Conservation (phyloP, 2,329 filamentous ascomycete genomes). For the Aureobasidium sp. region DNA sequence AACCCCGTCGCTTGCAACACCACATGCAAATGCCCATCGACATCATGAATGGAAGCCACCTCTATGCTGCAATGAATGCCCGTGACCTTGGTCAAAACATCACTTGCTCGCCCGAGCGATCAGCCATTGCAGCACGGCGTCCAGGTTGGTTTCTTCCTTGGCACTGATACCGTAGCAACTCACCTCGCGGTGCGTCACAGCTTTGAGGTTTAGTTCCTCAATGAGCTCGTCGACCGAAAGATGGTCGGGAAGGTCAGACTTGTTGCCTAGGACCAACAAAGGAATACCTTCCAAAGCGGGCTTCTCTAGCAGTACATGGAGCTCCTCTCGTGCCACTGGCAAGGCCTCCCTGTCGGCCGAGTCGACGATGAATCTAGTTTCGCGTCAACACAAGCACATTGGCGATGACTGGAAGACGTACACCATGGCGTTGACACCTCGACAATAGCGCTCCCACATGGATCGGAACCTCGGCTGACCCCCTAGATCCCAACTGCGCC, state of each 20-base stretch:
- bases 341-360: slow-evolving; percentile 79
- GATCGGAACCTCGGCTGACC: slow-evolving; percentile 93
- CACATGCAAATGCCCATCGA: slow-evolving; percentile 7
- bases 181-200: slow-evolving; percentile 84
- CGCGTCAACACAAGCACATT: slow-evolving; percentile 8
- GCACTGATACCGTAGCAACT: slow-evolving; percentile 98
- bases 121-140: slow-evolving; percentile 93
- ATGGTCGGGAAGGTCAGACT: slow-evolving; percentile 88
- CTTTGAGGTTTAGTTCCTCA: slow-evolving; percentile 82
- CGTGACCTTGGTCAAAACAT: background rate
- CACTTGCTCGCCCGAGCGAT: slow-evolving; percentile 78
- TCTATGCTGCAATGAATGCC: background rate
- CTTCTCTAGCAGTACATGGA: slow-evolving; percentile 82
- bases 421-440: slow-evolving; percentile 94
- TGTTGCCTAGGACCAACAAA: slow-evolving; percentile 90
- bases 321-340: slow-evolving; percentile 78
- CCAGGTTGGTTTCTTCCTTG: slow-evolving; percentile 97
- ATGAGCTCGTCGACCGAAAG: slow-evolving; percentile 92
- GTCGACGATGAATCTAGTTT: slow-evolving; percentile 79
- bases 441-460: slow-evolving; percentile 99
- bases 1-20: slow-evolving; percentile 10
- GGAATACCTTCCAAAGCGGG: slow-evolving; percentile 82
- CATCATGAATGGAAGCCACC: background rate
- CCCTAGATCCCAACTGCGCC: slow-evolving; percentile 79
- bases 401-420: slow-evolving; percentile 33